Percentiles rank a stretch among this genome's conserved stretches.
These are phyloP conservation scores for Chlorella sorokiniana DNA, from an alignment of 139 green algal genomes.

Conservation along the genomic window DNA sequence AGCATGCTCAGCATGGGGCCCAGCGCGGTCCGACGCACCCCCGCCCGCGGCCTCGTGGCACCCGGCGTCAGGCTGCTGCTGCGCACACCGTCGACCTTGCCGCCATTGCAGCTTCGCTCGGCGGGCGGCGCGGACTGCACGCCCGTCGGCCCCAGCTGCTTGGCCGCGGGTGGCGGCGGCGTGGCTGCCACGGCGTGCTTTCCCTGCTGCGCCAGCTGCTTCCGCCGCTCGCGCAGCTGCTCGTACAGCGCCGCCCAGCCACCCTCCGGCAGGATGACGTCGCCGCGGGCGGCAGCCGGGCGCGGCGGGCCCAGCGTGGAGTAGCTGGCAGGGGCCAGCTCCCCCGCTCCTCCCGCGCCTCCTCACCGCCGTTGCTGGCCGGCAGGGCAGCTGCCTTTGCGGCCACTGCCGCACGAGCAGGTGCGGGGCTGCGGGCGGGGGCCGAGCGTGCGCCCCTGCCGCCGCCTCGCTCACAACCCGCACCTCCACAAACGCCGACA, in stretches of 20 bases:
- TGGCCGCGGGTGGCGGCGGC: background rate
- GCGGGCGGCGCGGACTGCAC: background rate
- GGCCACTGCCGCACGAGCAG: background rate
- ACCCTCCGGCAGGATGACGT: conserved; percentile 6
- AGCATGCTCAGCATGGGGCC: conserved; percentile 46
- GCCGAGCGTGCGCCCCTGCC: background rate
- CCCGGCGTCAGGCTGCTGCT: conserved; percentile 34
- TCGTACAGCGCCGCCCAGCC: conserved; percentile 29
- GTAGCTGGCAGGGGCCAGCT: conserved; percentile 24
- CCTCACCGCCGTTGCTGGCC: background rate
- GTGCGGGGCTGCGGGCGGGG: background rate
- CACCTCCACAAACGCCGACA: conserved; percentile 38
- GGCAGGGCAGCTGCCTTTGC: background rate
- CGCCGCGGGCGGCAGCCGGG: background rate
- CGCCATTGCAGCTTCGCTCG: background rate
- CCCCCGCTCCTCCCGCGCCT: background rate
- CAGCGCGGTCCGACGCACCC: conserved; percentile 32
- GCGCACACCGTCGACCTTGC: background rate
- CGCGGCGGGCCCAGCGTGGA: conserved; percentile 32
- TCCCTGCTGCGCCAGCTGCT: conserved; percentile 16
- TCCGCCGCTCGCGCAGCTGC: conserved; percentile 36
- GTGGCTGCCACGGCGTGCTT: background rate
- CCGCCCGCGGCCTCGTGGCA: conserved; percentile 22
- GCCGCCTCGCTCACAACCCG: conserved; percentile 4
- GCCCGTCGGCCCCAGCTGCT: background rate